phyloP scores from a whole-genome alignment of 768 basidiomycete genomes.

The Panus rudis region DNA sequence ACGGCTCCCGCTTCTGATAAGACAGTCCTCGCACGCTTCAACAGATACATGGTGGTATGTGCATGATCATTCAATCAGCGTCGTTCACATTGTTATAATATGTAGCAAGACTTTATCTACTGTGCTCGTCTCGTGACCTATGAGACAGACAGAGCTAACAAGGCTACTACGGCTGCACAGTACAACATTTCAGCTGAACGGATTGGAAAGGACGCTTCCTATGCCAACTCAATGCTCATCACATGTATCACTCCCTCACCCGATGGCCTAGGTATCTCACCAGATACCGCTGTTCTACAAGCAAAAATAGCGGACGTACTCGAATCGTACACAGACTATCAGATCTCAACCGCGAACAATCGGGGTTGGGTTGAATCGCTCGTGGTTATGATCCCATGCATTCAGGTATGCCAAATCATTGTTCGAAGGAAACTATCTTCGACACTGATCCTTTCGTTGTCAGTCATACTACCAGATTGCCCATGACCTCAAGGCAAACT shows the following conservation, averaged over 20 bases:
- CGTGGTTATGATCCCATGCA: slow-evolving; percentile 11
- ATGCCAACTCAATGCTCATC: slow-evolving; percentile 3
- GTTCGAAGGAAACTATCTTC: background rate
- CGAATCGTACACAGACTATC: slow-evolving; percentile 8
- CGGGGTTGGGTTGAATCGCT: slow-evolving; percentile 8
- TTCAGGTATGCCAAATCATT: slow-evolving; percentile 5
- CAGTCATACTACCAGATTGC: no score
- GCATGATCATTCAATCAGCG: no score
- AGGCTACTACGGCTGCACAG: slow-evolving; percentile 4
- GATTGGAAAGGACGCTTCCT: slow-evolving; percentile 1
- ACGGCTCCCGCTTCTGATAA: slow-evolving; percentile 1
- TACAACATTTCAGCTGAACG: slow-evolving; percentile 4
- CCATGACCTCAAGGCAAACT: no score
- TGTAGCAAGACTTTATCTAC: slow-evolving; percentile 14
- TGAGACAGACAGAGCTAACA: slow-evolving; percentile 9
- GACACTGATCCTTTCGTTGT: no score
- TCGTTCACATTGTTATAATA: background rate
- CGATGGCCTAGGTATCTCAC: slow-evolving; percentile 8
- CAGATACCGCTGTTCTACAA: slow-evolving; percentile 4
- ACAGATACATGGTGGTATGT: slow-evolving; percentile 11
- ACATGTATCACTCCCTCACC: slow-evolving; percentile 4
- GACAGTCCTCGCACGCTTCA: slow-evolving; percentile 8
- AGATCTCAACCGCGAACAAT: slow-evolving; percentile 2
- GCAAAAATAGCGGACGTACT: slow-evolving; percentile 3
- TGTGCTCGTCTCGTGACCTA: slow-evolving; percentile 9